Conservation (phyloP, 2,329 filamentous ascomycete genomes). For the Fusarium neocosmosporiellum region DNA sequence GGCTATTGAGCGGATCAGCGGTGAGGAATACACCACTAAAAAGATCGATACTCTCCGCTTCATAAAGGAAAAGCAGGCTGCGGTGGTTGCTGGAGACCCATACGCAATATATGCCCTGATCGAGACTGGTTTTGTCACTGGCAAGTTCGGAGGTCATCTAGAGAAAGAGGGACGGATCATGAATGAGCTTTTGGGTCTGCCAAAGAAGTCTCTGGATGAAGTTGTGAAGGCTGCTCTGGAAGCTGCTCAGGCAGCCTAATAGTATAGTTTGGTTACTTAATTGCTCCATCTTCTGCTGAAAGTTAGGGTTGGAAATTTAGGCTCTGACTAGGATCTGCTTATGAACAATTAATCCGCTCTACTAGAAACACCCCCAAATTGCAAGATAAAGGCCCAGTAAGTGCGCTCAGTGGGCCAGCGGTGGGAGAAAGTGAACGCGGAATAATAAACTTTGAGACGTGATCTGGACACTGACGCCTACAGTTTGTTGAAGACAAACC, state of each 20-base stretch:
- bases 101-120: not conserved
- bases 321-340: not conserved
- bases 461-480: not conserved
- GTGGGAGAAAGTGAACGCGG: not conserved
- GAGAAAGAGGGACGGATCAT: not conserved
- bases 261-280: not conserved
- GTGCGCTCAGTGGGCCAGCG: accelerated
- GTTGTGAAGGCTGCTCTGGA: not conserved
- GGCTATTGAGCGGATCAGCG: not conserved
- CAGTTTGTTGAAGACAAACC: not conserved
- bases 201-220: not conserved
- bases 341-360: not conserved
- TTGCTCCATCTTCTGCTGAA: not conserved
- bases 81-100: not conserved
- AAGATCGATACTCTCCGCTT: not conserved
- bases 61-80: not conserved
- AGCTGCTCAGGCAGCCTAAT: not conserved
- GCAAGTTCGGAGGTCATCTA: not conserved
- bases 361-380: not conserved
- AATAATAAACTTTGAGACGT: not conserved
- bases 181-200: not conserved
- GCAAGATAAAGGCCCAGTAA: not conserved
- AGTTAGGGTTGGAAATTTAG: not conserved
- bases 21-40: not conserved
- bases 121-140: not conserved